A percentile compares a stretch with the other conserved stretches of the same genome.
Conservation (phyloP, 192 early-diverging fungal genomes). For the Coemansia sp. region DNA sequence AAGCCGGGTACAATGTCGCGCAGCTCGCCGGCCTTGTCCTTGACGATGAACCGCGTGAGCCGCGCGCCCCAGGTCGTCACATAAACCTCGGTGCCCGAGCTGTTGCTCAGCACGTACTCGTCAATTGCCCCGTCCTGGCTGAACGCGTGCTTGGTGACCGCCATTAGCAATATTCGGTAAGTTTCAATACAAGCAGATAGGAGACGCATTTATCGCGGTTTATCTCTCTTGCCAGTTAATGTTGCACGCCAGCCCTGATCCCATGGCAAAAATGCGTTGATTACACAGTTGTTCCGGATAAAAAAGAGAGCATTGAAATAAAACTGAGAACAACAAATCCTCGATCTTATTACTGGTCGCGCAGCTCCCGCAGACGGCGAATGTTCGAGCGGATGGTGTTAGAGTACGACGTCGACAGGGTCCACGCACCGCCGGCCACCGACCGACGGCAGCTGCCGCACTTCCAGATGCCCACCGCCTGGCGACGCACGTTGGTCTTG, state of each 20-base stretch:
- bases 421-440: conserved; percentile 97
- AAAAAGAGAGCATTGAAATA: too few relatives aligned
- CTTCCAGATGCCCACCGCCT: conserved; percentile 98
- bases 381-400: conserved; percentile 88
- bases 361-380: conserved; percentile 95
- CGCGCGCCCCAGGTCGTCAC: conserved; percentile 65
- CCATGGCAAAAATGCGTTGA: too few relatives aligned
- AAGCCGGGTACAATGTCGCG: conserved; percentile 78
- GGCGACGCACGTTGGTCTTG: conserved; percentile 92
- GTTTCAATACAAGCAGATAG: too few relatives aligned
- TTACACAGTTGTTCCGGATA: too few relatives aligned
- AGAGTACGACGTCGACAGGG: conserved; percentile 78
- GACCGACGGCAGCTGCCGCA: conserved; percentile 93
- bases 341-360: conserved; percentile 67
- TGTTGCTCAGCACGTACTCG: conserved; percentile 34
- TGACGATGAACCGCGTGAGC: conserved; percentile 62
- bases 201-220: too few relatives aligned
- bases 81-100: conserved; percentile 16
- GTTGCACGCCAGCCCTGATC: too few relatives aligned
- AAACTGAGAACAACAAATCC: too few relatives aligned
- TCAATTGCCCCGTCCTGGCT: conserved; percentile 26
- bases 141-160: conserved; percentile 32
- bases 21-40: conserved; percentile 48
- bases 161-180: conserved; percentile 14
- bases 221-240: too few relatives aligned